Base-by-base conservation (phyloP, 495 filamentous ascomycete genomes). In the Xylaria sp. region DNA sequence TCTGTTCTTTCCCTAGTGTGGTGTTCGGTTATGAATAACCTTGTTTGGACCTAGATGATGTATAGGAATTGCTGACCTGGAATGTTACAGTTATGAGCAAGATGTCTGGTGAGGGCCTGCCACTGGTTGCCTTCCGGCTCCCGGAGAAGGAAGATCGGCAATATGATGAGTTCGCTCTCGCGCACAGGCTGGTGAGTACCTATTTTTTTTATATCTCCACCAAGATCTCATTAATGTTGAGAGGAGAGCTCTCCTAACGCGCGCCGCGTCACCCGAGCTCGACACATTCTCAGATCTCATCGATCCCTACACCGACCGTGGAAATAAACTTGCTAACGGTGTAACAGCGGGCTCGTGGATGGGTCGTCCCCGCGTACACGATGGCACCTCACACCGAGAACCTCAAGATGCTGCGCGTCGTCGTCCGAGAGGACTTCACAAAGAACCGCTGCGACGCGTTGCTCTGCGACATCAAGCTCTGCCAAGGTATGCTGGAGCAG, bases 311-410 rank as follows among this genome's bases (percentile, higher is more conserved):
- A 0, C 40, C 37, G 9, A 26, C 4, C 0, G 1, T 24, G 12
- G 14, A 63, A 48, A 19, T 2, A 46, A 63, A 48, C 6, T 65
- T 21, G 14, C 64, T 67, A 14, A 67, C 48, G 14, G 41, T 48
- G 26, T 14, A 21, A 21, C 11, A 68, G 46, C 91, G 94, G 43
- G 88, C 90, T 59, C 87, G 93, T 21, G 93, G 93, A 50, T 97
- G 94, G 94, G 89, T 97, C 37, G 91, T 97, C 0, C 94, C 94
- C 0, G 94, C 94, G 0, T 97, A 97, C 80, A 97, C 93, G 37
- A 97, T 97, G 94, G 94, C 94, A 15, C 94, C 94, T 17, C 84
- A 96, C 74, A 91, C 90, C 59, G 82, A 92, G 59, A 82, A 87
- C 71, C 81, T 97, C 71, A 93, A 95, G 87, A 86, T 97, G 85